phyloP scores from a whole-genome alignment of 345 rosid genomes.

The Camelina neglecta region DNA sequence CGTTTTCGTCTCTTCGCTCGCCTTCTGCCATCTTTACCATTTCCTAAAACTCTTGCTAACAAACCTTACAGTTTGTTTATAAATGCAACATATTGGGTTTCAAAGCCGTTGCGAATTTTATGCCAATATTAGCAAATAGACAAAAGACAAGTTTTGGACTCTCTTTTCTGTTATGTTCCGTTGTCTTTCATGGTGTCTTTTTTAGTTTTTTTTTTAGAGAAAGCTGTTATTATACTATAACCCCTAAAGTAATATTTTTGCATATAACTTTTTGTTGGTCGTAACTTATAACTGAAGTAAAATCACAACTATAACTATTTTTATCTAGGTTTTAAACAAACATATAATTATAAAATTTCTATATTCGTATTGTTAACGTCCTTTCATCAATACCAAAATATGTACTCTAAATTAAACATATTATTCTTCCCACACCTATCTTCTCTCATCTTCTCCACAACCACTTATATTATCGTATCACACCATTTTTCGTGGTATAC shows the following conservation, averaged over 20 bases:
- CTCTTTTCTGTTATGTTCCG: conserved; percentile 31
- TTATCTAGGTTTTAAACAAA: no score
- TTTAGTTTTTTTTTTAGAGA: neutral
- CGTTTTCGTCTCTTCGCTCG: conserved; percentile 40
- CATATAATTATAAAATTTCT: no score
- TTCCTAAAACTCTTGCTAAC: neutral
- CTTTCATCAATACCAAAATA: no score
- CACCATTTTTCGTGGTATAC: no score
- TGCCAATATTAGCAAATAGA: conserved; percentile 31
- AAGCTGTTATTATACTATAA: conserved; percentile 4
- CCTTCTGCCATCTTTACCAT: conserved; percentile 22
- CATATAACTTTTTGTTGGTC: neutral
- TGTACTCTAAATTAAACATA: no score
- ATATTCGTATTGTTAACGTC: no score
- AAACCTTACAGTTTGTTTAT: conserved; percentile 12
- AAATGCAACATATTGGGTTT: conserved; percentile 22
- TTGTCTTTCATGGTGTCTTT: conserved; percentile 5
- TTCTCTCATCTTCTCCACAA: no score
- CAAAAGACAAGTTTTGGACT: conserved; percentile 11
- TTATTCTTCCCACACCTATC: no score
- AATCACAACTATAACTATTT: no score
- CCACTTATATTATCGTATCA: no score
- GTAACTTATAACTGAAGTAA: no score
- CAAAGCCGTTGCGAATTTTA: conserved; percentile 11
- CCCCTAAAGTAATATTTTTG: neutral